Base-by-base conservation (phyloP, 164 flowering plant species). In the Vitis labrusca region DNA sequence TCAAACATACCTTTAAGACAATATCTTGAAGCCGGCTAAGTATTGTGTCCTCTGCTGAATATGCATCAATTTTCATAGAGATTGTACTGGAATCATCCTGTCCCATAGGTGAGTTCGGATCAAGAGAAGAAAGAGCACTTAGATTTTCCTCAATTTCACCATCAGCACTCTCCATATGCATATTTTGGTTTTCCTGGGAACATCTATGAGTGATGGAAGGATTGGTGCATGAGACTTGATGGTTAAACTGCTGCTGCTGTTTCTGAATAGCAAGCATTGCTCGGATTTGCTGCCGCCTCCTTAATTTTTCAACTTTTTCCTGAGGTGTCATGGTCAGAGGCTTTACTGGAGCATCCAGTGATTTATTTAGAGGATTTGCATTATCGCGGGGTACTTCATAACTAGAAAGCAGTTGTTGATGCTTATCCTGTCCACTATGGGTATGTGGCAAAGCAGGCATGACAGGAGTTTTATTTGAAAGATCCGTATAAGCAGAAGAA, bases 241-340 rank as follows among this genome's bases (percentile, higher is more conserved):
- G 80, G 66, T 69, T 71, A 49, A 91, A 80, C 65, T 90, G 86
- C 78, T 85, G 85, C 63, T 88, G 94, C 67, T 94, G 97, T 66
- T 83, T 88, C 78, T 85, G 87, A 76, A 94, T 94, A 70, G 97
- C 97, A 83, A 88, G 85, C 88, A 88, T 79, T 68, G 98, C 98
- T 73, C 85, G 93, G 80, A 90, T 81, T 82, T 91, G 91, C 72
- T 94, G 98, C 66, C 97, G 83, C 74, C 89, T 71, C 81, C 95
- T 86, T 56, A 94, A 67, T 55, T 94, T 94, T 74, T 94, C 97
- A 72, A 91, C 87, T 77, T 94, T 94, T 72, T 90, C 98, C 67
- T 79, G 90, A 55, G 97, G 98, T 50, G 98, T 90, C 98, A 94
- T 90, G 50, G 80, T 65, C 65, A 59, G 63, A 67, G 85, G 71